These are phyloP conservation scores for Coniochaeta ligniaria DNA, from an alignment of 2,329 filamentous ascomycete species.

Conservation along the genomic window DNA sequence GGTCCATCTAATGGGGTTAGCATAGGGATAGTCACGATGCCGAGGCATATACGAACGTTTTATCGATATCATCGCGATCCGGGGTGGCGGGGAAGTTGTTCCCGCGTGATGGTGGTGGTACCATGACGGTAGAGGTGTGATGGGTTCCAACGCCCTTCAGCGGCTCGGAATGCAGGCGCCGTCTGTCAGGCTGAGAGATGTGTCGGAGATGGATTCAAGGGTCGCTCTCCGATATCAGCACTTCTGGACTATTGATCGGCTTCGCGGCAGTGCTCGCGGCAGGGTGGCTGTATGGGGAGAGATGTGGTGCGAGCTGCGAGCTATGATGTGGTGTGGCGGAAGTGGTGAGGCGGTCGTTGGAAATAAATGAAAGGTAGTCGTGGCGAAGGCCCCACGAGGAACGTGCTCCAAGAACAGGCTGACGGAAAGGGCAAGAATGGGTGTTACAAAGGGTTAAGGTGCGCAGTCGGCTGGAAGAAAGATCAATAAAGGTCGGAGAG, in stretches of 20 bases:
- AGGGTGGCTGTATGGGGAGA: neutral
- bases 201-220: neutral
- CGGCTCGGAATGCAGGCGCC: neutral
- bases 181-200: neutral
- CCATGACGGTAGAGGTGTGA: conserved; percentile 13
- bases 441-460: neutral
- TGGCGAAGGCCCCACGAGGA: neutral
- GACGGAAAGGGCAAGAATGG: neutral
- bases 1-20: conserved; percentile 58
- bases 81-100: conserved; percentile 44
- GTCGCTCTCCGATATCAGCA: neutral
- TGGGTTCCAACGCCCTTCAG: conserved; percentile 2
- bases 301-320: neutral
- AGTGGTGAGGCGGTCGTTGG: neutral
- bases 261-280: neutral
- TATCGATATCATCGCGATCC: conserved; percentile 52
- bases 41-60: conserved; percentile 11
- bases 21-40: conserved; percentile 2
- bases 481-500: neutral
- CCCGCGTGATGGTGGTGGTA: conserved; percentile 21
- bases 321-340: neutral
- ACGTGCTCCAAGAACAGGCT: neutral
- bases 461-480: neutral
- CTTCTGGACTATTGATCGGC: neutral
- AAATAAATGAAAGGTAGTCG: neutral